Evolutionary conservation across 371 early-diverging fungal genomes (phyloP).

Genomic region (Capillidium heterosporum): DNA sequence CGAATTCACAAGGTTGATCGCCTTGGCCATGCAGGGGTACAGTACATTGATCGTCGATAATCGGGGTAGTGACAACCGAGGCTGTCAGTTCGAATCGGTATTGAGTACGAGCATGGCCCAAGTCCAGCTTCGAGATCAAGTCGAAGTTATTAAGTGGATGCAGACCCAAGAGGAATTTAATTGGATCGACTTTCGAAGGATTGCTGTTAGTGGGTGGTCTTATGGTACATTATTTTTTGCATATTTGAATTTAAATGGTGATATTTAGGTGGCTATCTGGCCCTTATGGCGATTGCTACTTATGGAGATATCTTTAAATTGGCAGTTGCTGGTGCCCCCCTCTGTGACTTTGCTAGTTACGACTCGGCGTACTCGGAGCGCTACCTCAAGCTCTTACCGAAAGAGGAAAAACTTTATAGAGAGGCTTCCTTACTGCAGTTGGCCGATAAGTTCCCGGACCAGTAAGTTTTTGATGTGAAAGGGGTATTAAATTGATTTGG

Average conservation of each 20-base stretch:
- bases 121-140: constrained; percentile 50
- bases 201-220: constrained; percentile 53
- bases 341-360: constrained; percentile 51
- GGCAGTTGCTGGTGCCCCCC: constrained; percentile 62
- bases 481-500: no score
- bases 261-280: constrained; percentile 58
- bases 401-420: constrained; percentile 26
- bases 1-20: constrained; percentile 33
- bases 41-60: constrained; percentile 56
- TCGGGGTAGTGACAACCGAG: constrained; percentile 52
- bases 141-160: constrained; percentile 38
- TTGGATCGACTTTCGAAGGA: constrained; percentile 34
- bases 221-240: no score
- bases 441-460: constrained; percentile 35
- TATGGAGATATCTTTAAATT: constrained; percentile 42
- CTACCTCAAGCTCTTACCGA: constrained; percentile 41
- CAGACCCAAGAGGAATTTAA: constrained; percentile 21
- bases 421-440: constrained; percentile 29
- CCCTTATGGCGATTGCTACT: constrained; percentile 45
- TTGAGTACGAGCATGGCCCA: constrained; percentile 31
- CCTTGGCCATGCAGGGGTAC: constrained; percentile 42
- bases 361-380: constrained; percentile 67
- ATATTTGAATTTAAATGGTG: no score
- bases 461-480: no score
- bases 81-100: constrained; percentile 38